Conservation (phyloP, 179 eudicot genomes). For the Carnegiea gigantea region DNA sequence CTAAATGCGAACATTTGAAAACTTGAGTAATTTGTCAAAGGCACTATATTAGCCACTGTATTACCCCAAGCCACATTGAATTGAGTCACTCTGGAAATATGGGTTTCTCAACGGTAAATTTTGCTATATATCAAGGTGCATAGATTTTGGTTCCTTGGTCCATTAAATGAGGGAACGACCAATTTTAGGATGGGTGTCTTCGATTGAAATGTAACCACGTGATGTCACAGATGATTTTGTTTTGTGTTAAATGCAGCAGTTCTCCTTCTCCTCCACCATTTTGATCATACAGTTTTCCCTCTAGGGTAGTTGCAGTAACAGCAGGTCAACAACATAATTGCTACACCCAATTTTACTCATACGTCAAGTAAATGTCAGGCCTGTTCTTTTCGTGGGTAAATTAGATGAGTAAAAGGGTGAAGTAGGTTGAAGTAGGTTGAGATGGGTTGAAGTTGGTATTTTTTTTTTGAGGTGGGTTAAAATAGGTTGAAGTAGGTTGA, state of each 20-base stretch:
- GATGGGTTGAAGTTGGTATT: too few relatives aligned
- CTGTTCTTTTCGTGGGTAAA: too few relatives aligned
- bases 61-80: neutral
- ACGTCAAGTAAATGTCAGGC: conserved; percentile 11
- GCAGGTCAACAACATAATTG: too few relatives aligned
- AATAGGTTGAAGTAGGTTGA: too few relatives aligned
- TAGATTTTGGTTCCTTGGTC: neutral
- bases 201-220: neutral
- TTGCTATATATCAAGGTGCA: neutral
- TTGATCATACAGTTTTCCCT: neutral
- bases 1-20: too few relatives aligned
- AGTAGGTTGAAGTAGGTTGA: too few relatives aligned
- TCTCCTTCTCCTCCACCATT: neutral
- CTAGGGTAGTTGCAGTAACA: too few relatives aligned
- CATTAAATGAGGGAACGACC: conserved; percentile 2
- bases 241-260: neutral
- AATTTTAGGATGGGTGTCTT: neutral
- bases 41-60: too few relatives aligned
- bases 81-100: neutral
- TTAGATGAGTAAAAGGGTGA: too few relatives aligned
- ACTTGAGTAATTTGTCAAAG: too few relatives aligned
- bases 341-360: too few relatives aligned
- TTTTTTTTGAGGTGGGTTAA: too few relatives aligned
- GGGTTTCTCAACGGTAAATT: conserved; percentile 1
- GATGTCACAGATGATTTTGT: neutral